A percentile compares a stretch with the other conserved stretches of the same genome.
phyloP scores from a whole-genome alignment of 768 basidiomycete genomes.

The Pseudohyphozyma bogoriensis region DNA sequence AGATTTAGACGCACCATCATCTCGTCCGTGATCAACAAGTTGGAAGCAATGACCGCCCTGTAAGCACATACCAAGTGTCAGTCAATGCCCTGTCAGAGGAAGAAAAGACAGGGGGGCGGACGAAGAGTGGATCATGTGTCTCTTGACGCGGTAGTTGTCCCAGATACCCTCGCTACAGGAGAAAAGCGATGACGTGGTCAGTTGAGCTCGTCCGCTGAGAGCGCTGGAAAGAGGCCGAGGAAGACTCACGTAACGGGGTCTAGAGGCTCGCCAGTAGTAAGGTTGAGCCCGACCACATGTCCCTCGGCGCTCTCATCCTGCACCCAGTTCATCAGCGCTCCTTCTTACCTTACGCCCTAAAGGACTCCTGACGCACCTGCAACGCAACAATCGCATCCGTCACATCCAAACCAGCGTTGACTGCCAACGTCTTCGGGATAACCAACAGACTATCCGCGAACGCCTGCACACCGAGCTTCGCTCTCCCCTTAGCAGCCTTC shows the following conservation, averaged over 20 bases:
- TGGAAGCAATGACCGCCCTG: slow-evolving; percentile 66
- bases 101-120: slow-evolving; percentile 43
- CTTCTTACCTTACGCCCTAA: background rate
- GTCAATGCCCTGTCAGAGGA: slow-evolving; percentile 33
- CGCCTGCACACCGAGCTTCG: slow-evolving; percentile 94
- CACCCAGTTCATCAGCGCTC: background rate
- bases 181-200: background rate
- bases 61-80: background rate
- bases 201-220: background rate
- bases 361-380: slow-evolving; percentile 50
- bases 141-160: slow-evolving; percentile 98
- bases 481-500: slow-evolving; percentile 79
- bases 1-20: slow-evolving; percentile 46
- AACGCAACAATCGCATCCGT: slow-evolving; percentile 86
- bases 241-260: slow-evolving; percentile 62
- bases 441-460: slow-evolving; percentile 88
- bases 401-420: slow-evolving; percentile 94
- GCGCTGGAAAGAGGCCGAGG: background rate
- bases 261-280: slow-evolving; percentile 88
- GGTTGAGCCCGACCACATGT: slow-evolving; percentile 80
- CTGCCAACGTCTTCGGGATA: slow-evolving; percentile 91
- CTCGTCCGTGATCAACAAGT: slow-evolving; percentile 90
- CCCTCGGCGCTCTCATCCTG: slow-evolving; percentile 91
- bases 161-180: slow-evolving; percentile 63
- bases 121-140: slow-evolving; percentile 98